These are phyloP conservation scores for Paecilomyces fulvus DNA, from an alignment of 2,329 filamentous ascomycete species.

Conservation along the genomic window DNA sequence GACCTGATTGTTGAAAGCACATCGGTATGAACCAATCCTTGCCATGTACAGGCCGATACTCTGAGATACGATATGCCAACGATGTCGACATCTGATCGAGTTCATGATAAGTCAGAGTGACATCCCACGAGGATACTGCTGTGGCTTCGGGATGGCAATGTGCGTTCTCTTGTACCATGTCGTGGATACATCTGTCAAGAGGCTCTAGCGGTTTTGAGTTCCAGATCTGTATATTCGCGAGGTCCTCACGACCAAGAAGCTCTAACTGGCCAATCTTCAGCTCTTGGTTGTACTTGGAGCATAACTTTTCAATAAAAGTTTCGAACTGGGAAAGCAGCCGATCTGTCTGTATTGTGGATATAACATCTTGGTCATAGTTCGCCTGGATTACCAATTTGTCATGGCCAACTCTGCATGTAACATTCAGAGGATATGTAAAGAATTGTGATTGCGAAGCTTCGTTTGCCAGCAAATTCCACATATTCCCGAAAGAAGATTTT, in stretches of 20 bases:
- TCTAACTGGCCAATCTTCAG: conserved; percentile 8
- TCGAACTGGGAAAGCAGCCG: conserved; percentile 6
- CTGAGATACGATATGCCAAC: conserved; percentile 14
- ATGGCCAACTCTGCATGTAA: conserved; percentile 4
- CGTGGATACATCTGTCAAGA: conserved; percentile 11
- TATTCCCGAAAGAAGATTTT: not conserved
- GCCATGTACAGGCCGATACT: conserved; percentile 12
- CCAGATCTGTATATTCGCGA: not conserved
- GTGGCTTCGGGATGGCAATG: conserved; percentile 16
- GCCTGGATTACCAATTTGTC: conserved; percentile 1
- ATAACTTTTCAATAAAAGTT: conserved; percentile 4
- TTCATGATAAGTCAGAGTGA: conserved; percentile 5
- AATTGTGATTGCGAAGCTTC: conserved; percentile 4
- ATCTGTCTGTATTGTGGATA: conserved; percentile 5
- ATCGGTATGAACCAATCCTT: conserved; percentile 6
- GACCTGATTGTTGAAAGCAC: conserved; percentile 3
- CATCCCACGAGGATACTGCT: conserved; percentile 10
- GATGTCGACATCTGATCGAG: conserved; percentile 14
- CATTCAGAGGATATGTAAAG: conserved; percentile 5
- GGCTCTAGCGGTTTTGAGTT: not conserved
- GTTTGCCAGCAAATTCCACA: conserved; percentile 1
- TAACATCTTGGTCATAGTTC: conserved; percentile 5
- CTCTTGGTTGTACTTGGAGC: conserved; percentile 3
- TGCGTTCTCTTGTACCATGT: conserved; percentile 26
- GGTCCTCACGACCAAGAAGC: not conserved